Evolutionary conservation across 176 grass and related monocot species (phyloP), one percentile per base, ranked within the genome.

Genomic region (Themeda triandra): DNA sequence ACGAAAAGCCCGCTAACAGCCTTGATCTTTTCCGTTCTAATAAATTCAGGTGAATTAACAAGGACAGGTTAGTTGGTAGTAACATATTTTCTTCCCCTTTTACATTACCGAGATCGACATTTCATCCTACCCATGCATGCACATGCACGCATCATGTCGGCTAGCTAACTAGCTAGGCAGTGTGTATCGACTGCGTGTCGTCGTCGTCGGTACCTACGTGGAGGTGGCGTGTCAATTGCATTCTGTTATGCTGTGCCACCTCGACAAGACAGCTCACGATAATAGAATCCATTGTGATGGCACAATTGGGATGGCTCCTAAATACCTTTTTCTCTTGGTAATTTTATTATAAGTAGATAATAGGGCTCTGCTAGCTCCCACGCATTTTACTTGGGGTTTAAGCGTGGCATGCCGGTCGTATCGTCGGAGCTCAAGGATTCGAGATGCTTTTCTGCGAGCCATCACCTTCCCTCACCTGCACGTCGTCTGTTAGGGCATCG

Each of bases 361-460:
- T 15, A 65, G 18, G 32, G 31, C n/a, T n/a, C 31, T 28, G 64
- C 42, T 21, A 3, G 39, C 33, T 77, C 51, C 45, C 58, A 51
- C 27, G 71, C 27, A 24, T 80, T 80, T 87, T 80, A 87, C 89
- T 78, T 90, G 75, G 70, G 49, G 63, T 84, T 71, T 83, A 90
- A 83, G 84, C 84, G 84, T 87, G 62, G 75, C 75, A 69, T 79
- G 58, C 77, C 30, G 17, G 62, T 27, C 17, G 69, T n/a, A 33
- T 56, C 36, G 23, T 87, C 74, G 44, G 42, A 51, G 44, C 42
- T 83, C 75, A 33, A 66, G 80, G 75, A 75, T 80, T 69, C 80
- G 63, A 83, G 28, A 75, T 53, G 69, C 80, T 79, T 83, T 85
- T 78, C 48, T 73, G 21, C 69, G 24, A 86, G 25, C 51, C 37